Base-by-base conservation (phyloP, 1,139 yeast genomes). In the Hanseniaspora gamundiae region DNA sequence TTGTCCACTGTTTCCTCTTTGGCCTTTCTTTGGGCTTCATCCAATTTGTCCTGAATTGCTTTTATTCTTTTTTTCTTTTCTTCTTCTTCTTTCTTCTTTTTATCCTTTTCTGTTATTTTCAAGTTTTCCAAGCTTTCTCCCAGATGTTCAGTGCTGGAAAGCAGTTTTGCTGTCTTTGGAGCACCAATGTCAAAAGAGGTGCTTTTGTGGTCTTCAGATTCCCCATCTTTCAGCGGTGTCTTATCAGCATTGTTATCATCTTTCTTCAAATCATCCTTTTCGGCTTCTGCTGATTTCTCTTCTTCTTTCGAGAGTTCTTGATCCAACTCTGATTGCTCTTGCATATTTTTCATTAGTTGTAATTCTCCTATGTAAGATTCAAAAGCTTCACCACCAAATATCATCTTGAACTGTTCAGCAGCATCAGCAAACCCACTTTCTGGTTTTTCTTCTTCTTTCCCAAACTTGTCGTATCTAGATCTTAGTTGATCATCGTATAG, bases 381-480 rank as follows among this genome's bases (percentile, higher is more conserved):
- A 62, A 88, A 88, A 2, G 93, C 91, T 48, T 84, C 95, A 35
- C 97, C 97, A 40, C 97, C 97, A 62, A 87, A 87, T 33, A 87
- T 81, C 68, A 73, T 74, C n/a, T 83, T 71, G 63, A 87, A 85
- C 55, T 85, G 79, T 59, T 87, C 96, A 40, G 80, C 71, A 0
- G 96, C 94, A 59, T 87, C 96, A 57, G 84, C 94, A 57, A 85
- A 85, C 1, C 94, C 94, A 48, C 80, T 84, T 41, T 71, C 73
- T 2, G 94, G 94, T 36, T 81, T 74, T 4, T 91, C 84, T 53
- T 78, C 80, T 48, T 85, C 94, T 54, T 82, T 84, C 41, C 97
- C 97, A 55, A 67, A 80, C 63, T 80, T 79, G 58, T 88, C 95
- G 58, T 87, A 87, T 48, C 80, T 77, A 26, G 77, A 71, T 50